A percentile compares a stretch with the other conserved stretches of the same genome.
These are phyloP conservation scores for Penicillium sp. DNA, from an alignment of 2,329 filamentous ascomycete species.

Conservation along the genomic window DNA sequence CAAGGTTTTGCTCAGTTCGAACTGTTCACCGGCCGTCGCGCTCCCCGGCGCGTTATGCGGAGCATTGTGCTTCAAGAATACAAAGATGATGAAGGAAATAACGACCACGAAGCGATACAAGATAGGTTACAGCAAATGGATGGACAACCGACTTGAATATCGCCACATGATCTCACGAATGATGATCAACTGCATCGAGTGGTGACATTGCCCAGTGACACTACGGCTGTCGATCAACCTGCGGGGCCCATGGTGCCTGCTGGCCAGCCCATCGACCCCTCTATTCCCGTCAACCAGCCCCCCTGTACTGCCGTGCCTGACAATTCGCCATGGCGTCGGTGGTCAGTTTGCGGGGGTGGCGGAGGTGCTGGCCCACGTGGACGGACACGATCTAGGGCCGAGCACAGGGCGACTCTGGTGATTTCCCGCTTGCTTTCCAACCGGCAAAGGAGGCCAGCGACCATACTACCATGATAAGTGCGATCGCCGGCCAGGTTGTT, in stretches of 20 bases:
- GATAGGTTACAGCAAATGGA: constrained; percentile 34
- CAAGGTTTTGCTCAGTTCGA: constrained; percentile 45
- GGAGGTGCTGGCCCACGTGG: no score
- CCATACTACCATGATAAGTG: no score
- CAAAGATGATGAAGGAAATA: constrained; percentile 35
- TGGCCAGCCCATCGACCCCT: no score
- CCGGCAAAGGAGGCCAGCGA: no score
- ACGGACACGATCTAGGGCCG: no score
- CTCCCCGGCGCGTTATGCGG: constrained; percentile 40
- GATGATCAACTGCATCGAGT: not conserved
- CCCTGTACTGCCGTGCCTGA: not conserved
- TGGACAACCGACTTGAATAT: constrained; percentile 32
- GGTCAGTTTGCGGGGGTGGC: no score
- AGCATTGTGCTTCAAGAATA: constrained; percentile 39
- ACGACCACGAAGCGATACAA: constrained; percentile 32
- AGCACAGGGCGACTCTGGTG: no score
- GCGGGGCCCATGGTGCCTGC: not conserved
- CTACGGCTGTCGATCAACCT: not conserved
- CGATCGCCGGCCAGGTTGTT: no score
- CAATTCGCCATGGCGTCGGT: not conserved
- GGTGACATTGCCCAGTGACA: no score
- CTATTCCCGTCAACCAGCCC: not conserved
- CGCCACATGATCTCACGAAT: constrained; percentile 54
- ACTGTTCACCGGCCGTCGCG: constrained; percentile 41
- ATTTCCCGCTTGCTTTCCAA: no score